Conservation (phyloP, 148 eudicot genomes). For the Camellia japonica region DNA sequence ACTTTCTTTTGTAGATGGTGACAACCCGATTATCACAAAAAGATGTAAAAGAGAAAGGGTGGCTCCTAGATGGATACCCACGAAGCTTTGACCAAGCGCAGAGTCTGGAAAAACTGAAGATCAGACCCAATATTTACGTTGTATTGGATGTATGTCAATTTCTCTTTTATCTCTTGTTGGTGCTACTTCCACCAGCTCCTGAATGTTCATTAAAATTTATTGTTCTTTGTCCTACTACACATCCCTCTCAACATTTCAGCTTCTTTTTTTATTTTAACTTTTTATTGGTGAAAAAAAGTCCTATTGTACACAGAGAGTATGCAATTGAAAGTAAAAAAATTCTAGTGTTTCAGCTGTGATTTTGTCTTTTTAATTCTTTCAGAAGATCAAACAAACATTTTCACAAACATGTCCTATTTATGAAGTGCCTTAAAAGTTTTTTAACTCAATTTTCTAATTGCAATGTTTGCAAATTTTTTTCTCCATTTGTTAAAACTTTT, state of each 20-base stretch:
- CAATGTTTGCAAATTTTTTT: neutral
- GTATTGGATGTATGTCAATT: conserved; percentile 65
- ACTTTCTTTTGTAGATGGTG: conserved; percentile 64
- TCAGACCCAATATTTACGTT: conserved; percentile 79
- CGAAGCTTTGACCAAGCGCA: conserved; percentile 81
- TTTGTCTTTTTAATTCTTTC: no score
- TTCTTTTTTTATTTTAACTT: neutral
- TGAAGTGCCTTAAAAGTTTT: neutral
- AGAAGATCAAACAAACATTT: no score
- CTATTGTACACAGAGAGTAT: no score
- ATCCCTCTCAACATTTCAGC: no score
- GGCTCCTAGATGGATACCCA: conserved; percentile 99
- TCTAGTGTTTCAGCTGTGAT: no score
- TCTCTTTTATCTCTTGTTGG: no score
- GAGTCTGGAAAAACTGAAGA: conserved; percentile 67
- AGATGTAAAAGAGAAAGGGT: conserved; percentile 86
- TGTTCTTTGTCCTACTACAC: no score
- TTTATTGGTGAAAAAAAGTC: neutral
- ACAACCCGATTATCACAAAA: conserved; percentile 58
- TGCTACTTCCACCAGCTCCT: no score
- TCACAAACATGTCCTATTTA: no score
- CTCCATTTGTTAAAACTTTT: neutral
- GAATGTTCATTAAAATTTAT: no score
- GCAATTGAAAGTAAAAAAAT: no score
- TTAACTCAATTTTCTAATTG: neutral